phyloP scores from a whole-genome alignment of 1,284 basidiomycete genomes.

The Microstroma glucosiphilum region DNA sequence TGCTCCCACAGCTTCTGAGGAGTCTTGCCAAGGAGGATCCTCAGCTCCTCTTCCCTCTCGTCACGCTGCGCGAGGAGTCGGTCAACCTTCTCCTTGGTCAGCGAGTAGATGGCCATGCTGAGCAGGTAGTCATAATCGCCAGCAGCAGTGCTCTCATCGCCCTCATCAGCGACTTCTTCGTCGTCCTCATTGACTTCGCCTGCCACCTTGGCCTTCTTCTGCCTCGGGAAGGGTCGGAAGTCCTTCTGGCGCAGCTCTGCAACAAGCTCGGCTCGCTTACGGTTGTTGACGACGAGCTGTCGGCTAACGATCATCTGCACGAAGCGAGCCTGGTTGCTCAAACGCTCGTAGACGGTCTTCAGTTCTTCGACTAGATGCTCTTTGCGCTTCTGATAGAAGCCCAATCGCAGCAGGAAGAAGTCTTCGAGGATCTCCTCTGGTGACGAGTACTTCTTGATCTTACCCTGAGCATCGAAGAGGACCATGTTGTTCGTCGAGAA shows the following conservation, averaged over 20 bases:
- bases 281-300: slow-evolving; percentile 81
- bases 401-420: slow-evolving; percentile 82
- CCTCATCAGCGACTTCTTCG: slow-evolving; percentile 57
- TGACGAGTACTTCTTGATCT: slow-evolving; percentile 86
- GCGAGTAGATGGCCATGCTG: slow-evolving; percentile 88
- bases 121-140: slow-evolving; percentile 90
- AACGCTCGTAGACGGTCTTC: slow-evolving; percentile 71
- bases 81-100: slow-evolving; percentile 90
- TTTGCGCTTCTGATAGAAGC: slow-evolving; percentile 81
- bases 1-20: slow-evolving; percentile 84
- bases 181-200: slow-evolving; percentile 63
- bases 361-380: slow-evolving; percentile 73
- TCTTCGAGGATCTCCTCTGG: slow-evolving; percentile 90
- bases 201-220: slow-evolving; percentile 64
- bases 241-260: slow-evolving; percentile 69
- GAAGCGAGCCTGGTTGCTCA: slow-evolving; percentile 94
- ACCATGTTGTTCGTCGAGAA: slow-evolving; percentile 95
- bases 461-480: slow-evolving; percentile 90
- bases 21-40: slow-evolving; percentile 69
- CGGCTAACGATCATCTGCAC: slow-evolving; percentile 90
- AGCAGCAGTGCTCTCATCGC: slow-evolving; percentile 54
- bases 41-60: slow-evolving; percentile 76
- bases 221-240: slow-evolving; percentile 81
- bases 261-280: slow-evolving; percentile 82
- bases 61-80: slow-evolving; percentile 74